Evolutionary conservation across 2,329 filamentous ascomycete genomes (phyloP), one percentile per base, ranked within the genome.

Genomic region (Xylaria polymorpha): DNA sequence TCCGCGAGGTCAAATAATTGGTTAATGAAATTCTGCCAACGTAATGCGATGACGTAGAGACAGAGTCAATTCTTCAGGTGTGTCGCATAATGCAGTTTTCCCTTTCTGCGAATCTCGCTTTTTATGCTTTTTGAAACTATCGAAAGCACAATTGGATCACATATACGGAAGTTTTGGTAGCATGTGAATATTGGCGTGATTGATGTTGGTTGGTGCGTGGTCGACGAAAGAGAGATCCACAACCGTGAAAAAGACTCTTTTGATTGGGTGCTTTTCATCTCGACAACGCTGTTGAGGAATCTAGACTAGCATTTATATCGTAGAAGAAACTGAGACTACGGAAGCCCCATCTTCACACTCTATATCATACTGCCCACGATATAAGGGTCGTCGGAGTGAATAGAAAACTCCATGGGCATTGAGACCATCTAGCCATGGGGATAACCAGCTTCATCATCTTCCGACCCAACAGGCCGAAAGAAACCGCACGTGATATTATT

Each of bases 251-350:
- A 55, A 41, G 14, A 44, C 18, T 35, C 20, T 35, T 72, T 60
- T 71, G 64, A 72, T 72, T 72, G 70, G 70, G 51, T 62, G 61
- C 50, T 68, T 64, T 25, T n/a, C 50, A 20, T 22, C 15, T 53
- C 43, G 29, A 22, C 41, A 43, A 53, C n/a, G 29, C 5, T 32
- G 32, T 50, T 29, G 18, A 20, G 3, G 15, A 53, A 35, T 59
- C 14, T 59, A 44, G 37, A 39, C 22, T 7, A 18, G 8, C 29
- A 25, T 50, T 58, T 3, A 43, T 51, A 1, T 20, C 41, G 35
- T 32, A 43, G 8, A 29, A 32, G 15, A 18, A 29, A 18, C 14
- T 37, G 14, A 57, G 51, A n/a, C 8, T 10, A 29, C 10, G 25
- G 10, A 7, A 29, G 46, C 55, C n/a, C 59, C 37, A 37, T 4